Evolutionary conservation across 352 stramenopile species (phyloP), one percentile per base, ranked within the genome.

Genomic region (Detonula confervacea): DNA sequence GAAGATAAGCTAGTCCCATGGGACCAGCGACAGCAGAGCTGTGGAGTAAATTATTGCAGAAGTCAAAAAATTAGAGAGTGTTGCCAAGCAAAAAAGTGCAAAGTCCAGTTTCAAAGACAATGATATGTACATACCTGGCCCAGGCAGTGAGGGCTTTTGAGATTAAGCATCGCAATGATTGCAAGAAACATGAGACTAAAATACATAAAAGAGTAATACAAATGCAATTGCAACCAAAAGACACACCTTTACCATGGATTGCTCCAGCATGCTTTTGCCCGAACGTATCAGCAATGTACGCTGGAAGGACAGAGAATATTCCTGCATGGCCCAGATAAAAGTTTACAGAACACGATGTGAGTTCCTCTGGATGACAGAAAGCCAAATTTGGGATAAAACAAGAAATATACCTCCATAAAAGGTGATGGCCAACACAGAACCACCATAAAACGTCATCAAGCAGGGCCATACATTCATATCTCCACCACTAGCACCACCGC

Each of bases 251-350:
- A 9, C 87, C 87, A 64, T 92, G 87, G 24, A 90, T 90, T 11
- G 81, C 81, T 35, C 79, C 82, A 9, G 82, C 63, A 69, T 92
- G 68, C 54, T 91, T 91, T 44, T 79, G 77, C n/a, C 87, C 87
- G 64, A 89, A 92, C 9, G 90, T 59, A 81, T 92, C 84, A n/a
- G 82, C 76, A 75, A 90, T 86, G 49, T 92, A 91, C 5, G 84
- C 87, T 54, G 87, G 87, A 11, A 92, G 63, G 20, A 88, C 73
- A 12, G 73, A 82, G 55, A 90, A 92, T 27, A 86, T 71, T 30
- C 70, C 62, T 71, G n/a, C n/a, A n/a, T n/a, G n/a, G n/a, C n/a
- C n/a, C n/a, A n/a, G n/a, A n/a, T n/a, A n/a, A n/a, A n/a, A n/a
- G n/a, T n/a, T n/a, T 70, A 56, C 14, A 42, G 9, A 20, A 27